A percentile compares a stretch with the other conserved stretches of the same genome.
phyloP scores from a whole-genome alignment of 177 flowering plant species.

The Vitis hybrid region DNA sequence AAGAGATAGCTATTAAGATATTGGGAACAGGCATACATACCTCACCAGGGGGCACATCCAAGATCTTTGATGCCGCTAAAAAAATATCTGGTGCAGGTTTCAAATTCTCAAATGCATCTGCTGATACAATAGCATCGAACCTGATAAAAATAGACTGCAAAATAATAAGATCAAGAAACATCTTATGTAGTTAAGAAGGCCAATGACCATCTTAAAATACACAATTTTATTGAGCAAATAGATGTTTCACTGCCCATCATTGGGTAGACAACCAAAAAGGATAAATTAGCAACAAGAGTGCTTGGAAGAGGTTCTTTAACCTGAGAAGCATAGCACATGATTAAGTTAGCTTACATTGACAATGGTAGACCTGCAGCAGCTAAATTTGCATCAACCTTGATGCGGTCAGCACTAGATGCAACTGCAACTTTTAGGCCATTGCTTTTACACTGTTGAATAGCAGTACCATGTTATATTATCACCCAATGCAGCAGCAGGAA shows the following conservation, averaged over 20 bases:
- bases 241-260: no score
- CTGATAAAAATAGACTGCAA: slow-evolving; percentile 40
- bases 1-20: no score
- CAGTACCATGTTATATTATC: slow-evolving; percentile 1
- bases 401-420: slow-evolving; percentile 98
- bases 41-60: slow-evolving; percentile 76
- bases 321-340: neutral
- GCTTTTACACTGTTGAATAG: slow-evolving; percentile 67
- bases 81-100: slow-evolving; percentile 98
- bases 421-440: slow-evolving; percentile 96
- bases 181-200: no score
- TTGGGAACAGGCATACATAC: slow-evolving; percentile 28
- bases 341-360: slow-evolving; percentile 57
- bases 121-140: slow-evolving; percentile 96
- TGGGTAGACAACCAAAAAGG: no score
- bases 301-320: neutral
- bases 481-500: slow-evolving; percentile 8
- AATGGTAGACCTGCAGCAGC: slow-evolving; percentile 85
- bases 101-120: slow-evolving; percentile 95
- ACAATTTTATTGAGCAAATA: no score
- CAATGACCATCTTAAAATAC: no score
- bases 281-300: no score
- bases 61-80: slow-evolving; percentile 77
- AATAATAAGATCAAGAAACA: slow-evolving; percentile 12
- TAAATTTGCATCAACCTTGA: slow-evolving; percentile 93